phyloP scores from a whole-genome alignment of 495 filamentous ascomycete species.

The Penicillium herquei region DNA sequence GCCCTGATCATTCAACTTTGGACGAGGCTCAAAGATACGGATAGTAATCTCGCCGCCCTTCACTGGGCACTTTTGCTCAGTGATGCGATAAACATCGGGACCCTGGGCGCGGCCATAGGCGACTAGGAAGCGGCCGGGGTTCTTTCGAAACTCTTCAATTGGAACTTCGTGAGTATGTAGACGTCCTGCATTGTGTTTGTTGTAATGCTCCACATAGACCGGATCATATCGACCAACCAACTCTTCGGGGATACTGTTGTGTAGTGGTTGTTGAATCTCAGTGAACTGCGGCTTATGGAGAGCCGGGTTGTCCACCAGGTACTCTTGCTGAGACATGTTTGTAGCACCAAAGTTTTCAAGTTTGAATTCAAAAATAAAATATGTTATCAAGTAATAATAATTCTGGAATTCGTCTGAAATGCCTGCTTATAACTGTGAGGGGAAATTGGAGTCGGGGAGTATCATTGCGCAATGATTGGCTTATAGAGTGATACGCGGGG shows the following conservation, averaged over 20 bases:
- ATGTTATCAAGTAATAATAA: not conserved
- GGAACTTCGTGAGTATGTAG: conserved; percentile 42
- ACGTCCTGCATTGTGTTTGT: conserved; percentile 39
- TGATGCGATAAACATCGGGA: conserved; percentile 37
- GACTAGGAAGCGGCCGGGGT: conserved; percentile 35
- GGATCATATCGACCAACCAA: conserved; percentile 34
- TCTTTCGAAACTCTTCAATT: conserved; percentile 44
- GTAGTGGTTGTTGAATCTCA: conserved; percentile 29
- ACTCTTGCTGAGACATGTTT: conserved; percentile 11
- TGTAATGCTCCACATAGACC: conserved; percentile 36
- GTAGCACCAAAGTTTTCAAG: not conserved
- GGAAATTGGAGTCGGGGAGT: not conserved
- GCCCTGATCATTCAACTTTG: conserved; percentile 25
- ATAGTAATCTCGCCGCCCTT: conserved; percentile 35
- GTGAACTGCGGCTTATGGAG: conserved; percentile 25
- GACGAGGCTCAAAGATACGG: conserved; percentile 38
- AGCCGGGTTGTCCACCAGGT: not conserved
- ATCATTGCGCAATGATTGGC: not conserved
- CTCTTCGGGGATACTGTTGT: conserved; percentile 37
- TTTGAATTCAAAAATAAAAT: not conserved
- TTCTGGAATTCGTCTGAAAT: not conserved
- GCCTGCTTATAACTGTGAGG: not conserved
- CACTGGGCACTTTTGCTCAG: conserved; percentile 39
- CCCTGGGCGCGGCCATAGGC: conserved; percentile 34
- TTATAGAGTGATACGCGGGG: not conserved